Evolutionary conservation across 2,329 filamentous ascomycete species (phyloP), one percentile per base, ranked within the genome.

Genomic region (Talaromyces sp.): DNA sequence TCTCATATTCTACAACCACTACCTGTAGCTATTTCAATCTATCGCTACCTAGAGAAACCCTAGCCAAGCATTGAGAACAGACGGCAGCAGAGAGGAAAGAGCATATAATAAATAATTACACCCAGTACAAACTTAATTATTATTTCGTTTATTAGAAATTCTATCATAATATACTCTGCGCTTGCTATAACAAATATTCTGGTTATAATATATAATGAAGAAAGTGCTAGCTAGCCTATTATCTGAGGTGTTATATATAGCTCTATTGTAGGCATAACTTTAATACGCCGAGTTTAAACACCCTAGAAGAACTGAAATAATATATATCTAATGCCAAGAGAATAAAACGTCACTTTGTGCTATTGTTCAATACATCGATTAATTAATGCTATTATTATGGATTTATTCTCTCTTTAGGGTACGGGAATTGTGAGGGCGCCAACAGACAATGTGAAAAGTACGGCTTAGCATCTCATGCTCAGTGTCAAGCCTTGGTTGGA

Each of bases 301-400:
- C 43, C 43, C 29, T n/a, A 4, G 58, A 51, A 49, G 40, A 61
- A 61, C 7, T 29, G 29, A 61, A 49, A 38, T 29, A 22, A 45
- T n/a, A 15, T n/a, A n/a, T n/a, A n/a, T n/a, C n/a, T n/a, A 1
- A 31, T 5, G 1, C 19, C 36, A 3, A 5, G n/a, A 27, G n/a
- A n/a, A n/a, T 15, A 34, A 47, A 38, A 29, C 60, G 54, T 53
- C 60, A 53, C 31, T 62, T 62, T 54, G 60, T 62, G 22, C 60
- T 47, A 8, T 62, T 62, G 17, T 53, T 62, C 45, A 62, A 62
- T 62, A 22, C 25, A 62, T 62, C 60, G 25, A 47, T 47, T 15
- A 62, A 62, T 53, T 62, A 47, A 47, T 62, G 60, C 15, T 53
- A 31, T 61, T 29, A 51, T 5, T 61, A 45, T 61, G 59, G 59